Base-by-base conservation (phyloP, 148 eudicot species). In the Heliamphora exappendiculata region DNA sequence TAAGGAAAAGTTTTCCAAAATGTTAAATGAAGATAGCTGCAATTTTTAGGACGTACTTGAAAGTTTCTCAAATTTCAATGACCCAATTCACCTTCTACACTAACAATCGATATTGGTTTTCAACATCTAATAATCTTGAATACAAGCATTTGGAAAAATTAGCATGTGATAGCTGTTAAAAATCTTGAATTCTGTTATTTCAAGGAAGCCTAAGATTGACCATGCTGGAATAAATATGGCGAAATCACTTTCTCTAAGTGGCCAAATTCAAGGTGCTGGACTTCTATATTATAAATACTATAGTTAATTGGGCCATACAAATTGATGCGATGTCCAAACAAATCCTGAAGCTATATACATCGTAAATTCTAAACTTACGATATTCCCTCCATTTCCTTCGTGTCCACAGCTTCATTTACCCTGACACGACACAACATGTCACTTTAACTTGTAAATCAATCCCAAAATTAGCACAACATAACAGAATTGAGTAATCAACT, bases 361-460 rank as follows among this genome's bases (percentile, higher is more conserved):
- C 29, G 20, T 11, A 9, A 66, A 67, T 31, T 17, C 55, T 54
- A 55, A 80, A 85, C 87, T 82, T 80, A 93, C 99, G 9, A 10
- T 67, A 96, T 79, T 31, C 69, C 84, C 54, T 81, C 89, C 80
- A 89, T 87, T 86, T 95, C 98, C 49, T 82, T 87, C 6, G 81
- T 63, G 70, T 94, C 97, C 44, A 71, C 74, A 47, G 85, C 67
- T 76, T 89, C 96, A 86, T 91, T 85, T 36, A 86, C 86, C 98
- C 99, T 81, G 72, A 39, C 74, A 67, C 60, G 90, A 65, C 20
- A 78, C 51, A 20, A 74, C 60, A 81, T 31, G 51, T 2, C 42
- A 53, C 66, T 5, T 42, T 47, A 54, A 59, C 77, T 50, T 9
- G 54, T 22, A 49, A 26, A 17, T 49, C 13, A 11, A 87, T 75